Evolutionary conservation across 495 filamentous ascomycete genomes (phyloP).

Genomic region (Tuber melanosporum): DNA sequence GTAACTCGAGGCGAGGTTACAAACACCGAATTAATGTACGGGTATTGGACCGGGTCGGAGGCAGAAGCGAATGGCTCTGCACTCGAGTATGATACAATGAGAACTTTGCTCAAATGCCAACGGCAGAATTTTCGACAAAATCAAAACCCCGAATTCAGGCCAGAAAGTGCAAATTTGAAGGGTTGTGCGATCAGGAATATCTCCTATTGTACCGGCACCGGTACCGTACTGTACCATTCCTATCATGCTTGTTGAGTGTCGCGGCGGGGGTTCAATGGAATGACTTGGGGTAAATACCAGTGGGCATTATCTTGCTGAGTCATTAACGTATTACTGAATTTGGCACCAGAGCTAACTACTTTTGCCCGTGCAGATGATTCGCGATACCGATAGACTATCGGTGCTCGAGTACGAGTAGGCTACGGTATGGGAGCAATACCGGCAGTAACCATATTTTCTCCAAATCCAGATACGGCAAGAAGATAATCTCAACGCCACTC

Average conservation of each 20-base stretch:
- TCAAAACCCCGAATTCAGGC: too few species aligned
- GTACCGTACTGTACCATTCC: neutral
- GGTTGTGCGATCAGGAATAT: neutral
- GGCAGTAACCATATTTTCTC: too few species aligned
- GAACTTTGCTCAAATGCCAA: neutral
- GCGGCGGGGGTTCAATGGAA: too few species aligned
- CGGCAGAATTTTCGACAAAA: neutral
- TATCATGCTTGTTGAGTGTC: neutral
- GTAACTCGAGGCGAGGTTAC: conserved; percentile 4
- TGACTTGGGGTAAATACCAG: neutral
- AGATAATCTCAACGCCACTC: neutral
- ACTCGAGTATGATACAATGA: neutral
- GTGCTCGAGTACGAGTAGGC: too few species aligned
- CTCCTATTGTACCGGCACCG: neutral
- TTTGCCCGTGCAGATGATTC: neutral
- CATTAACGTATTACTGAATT: neutral
- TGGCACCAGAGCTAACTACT: neutral
- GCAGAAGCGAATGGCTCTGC: neutral
- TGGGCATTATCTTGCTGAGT: neutral
- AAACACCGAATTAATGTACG: neutral
- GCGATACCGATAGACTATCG: too few species aligned
- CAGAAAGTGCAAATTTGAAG: neutral
- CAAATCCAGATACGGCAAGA: neutral
- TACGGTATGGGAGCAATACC: too few species aligned
- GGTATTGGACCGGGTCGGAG: neutral